These are phyloP conservation scores for Fusarium falciforme DNA, from an alignment of 2,329 filamentous ascomycete genomes.

Conservation along the genomic window DNA sequence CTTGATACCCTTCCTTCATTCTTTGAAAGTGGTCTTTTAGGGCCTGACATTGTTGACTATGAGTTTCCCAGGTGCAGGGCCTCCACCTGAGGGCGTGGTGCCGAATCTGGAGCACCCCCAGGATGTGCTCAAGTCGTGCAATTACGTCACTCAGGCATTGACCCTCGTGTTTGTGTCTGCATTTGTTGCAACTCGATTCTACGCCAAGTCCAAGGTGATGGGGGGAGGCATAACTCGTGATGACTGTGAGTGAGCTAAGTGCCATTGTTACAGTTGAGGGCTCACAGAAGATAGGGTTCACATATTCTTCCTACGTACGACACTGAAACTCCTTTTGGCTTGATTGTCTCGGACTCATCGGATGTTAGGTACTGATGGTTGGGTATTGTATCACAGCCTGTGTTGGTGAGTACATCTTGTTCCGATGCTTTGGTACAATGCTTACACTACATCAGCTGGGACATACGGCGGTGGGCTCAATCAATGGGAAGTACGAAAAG, in stretches of 20 bases:
- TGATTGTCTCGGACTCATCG: not conserved
- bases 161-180: slow-evolving; percentile 14
- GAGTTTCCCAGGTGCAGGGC: slow-evolving; percentile 26
- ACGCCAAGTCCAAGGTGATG: slow-evolving; percentile 25
- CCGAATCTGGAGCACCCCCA: slow-evolving; percentile 20
- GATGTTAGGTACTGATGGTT: slow-evolving; percentile 21
- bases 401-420: slow-evolving; percentile 8
- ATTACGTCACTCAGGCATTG: slow-evolving; percentile 30
- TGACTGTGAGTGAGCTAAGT: slow-evolving; percentile 18
- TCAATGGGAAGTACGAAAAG: slow-evolving; percentile 38
- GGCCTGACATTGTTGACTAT: not conserved
- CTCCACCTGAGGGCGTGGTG: slow-evolving; percentile 20
- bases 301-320: slow-evolving; percentile 28
- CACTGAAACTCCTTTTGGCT: not conserved
- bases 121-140: slow-evolving; percentile 26
- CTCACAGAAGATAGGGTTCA: slow-evolving; percentile 13
- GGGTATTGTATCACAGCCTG: slow-evolving; percentile 26
- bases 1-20: not conserved
- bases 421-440: no score
- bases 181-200: slow-evolving; percentile 23
- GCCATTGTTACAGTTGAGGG: not conserved
- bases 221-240: slow-evolving; percentile 20
- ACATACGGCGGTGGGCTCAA: slow-evolving; percentile 25
- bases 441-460: not conserved
- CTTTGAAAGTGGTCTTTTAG: not conserved